phyloP scores from a whole-genome alignment of 2,329 filamentous ascomycete genomes.

The Ophiostoma australiae region DNA sequence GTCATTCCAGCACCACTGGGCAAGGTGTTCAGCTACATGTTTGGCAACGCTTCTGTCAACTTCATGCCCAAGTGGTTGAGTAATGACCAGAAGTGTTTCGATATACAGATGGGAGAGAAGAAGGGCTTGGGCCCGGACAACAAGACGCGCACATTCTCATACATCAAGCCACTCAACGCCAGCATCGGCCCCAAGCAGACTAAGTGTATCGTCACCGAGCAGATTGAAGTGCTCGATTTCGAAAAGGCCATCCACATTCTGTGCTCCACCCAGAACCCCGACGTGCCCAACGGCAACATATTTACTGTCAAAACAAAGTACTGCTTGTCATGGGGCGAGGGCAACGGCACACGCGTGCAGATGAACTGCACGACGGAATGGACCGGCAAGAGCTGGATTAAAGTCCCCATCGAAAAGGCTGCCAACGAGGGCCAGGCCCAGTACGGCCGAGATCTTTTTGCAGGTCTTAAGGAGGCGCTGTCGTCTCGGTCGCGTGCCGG shows the following conservation, averaged over 20 bases:
- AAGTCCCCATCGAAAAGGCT: constrained; percentile 92
- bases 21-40: constrained; percentile 83
- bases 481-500: constrained; percentile 55
- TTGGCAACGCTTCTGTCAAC: constrained; percentile 69
- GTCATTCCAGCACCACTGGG: constrained; percentile 80
- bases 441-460: constrained; percentile 76
- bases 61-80: constrained; percentile 87
- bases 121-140: constrained; percentile 71
- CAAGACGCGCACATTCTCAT: constrained; percentile 69
- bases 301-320: constrained; percentile 93
- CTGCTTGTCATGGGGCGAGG: constrained; percentile 86
- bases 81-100: constrained; percentile 80
- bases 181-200: constrained; percentile 90
- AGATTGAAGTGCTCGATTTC: constrained; percentile 75
- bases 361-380: constrained; percentile 91
- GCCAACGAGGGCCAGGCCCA: constrained; percentile 82
- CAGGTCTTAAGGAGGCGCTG: constrained; percentile 67
- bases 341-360: constrained; percentile 76
- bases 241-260: constrained; percentile 83
- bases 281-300: constrained; percentile 89
- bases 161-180: constrained; percentile 83
- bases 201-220: constrained; percentile 85
- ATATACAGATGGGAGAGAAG: constrained; percentile 83
- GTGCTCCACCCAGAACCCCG: constrained; percentile 80
- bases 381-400: constrained; percentile 97